Percentiles rank a stretch among this genome's conserved stretches.
Conservation (phyloP, 139 green algal genomes). For the Eudorina sp. region DNA sequence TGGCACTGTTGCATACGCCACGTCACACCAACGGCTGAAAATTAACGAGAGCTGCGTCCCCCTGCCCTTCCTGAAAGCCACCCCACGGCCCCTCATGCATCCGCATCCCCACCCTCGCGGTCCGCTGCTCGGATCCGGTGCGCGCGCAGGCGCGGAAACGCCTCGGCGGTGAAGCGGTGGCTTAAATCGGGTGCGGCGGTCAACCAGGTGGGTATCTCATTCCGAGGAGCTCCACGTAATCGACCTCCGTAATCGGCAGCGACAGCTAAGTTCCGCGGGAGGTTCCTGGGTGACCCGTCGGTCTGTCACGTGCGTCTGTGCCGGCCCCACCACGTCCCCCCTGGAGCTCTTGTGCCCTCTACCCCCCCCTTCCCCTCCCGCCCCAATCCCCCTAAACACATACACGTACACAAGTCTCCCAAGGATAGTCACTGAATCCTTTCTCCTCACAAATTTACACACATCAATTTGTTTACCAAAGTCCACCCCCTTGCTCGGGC, state of each 20-base stretch:
- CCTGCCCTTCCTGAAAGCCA: not conserved
- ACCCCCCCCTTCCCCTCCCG: not conserved
- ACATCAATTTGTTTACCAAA: not conserved
- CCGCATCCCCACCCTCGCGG: not conserved
- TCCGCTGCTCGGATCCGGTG: not conserved
- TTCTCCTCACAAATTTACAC: not conserved
- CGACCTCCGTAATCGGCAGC: not conserved
- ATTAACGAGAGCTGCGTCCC: not conserved
- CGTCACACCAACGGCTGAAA: not conserved
- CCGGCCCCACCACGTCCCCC: not conserved
- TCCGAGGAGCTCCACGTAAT: not conserved
- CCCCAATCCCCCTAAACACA: no score
- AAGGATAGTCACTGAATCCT: no score
- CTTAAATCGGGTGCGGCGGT: constrained; percentile 6
- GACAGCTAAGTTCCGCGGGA: not conserved
- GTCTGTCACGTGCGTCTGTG: not conserved
- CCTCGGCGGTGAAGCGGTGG: constrained; percentile 22
- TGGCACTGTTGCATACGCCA: not conserved
- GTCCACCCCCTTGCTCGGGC: no score
- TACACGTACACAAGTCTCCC: no score
- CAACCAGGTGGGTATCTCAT: not conserved
- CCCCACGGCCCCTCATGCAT: not conserved
- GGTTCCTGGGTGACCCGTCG: not conserved
- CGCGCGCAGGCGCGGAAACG: constrained; percentile 10
- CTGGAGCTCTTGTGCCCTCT: not conserved